Evolutionary conservation across 768 basidiomycete genomes (phyloP).

Genomic region (Lactarius akahatsu): DNA sequence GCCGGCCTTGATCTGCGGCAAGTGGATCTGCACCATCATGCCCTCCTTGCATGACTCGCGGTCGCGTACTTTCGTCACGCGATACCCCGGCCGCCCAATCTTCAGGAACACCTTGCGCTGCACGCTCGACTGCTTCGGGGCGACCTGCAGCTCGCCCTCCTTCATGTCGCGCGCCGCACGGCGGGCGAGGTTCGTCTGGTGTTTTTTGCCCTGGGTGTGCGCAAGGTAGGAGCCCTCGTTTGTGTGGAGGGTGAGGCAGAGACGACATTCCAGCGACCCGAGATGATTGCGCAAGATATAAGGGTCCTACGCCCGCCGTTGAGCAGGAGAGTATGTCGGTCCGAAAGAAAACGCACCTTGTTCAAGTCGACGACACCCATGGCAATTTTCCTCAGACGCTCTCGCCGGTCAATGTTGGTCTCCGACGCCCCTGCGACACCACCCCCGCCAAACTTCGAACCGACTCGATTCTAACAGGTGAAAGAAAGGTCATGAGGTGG

Average conservation of each 20-base stretch:
- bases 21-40: slow-evolving; percentile 95
- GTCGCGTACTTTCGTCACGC: slow-evolving; percentile 96
- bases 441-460: slow-evolving; percentile 93
- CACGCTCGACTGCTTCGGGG: slow-evolving; percentile 73
- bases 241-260: slow-evolving; percentile 97
- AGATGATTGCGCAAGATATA: slow-evolving; percentile 99
- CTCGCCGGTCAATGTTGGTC: slow-evolving; percentile 92
- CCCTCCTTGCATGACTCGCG: slow-evolving; percentile 89
- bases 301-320: slow-evolving; percentile 62
- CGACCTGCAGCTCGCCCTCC: slow-evolving; percentile 87
- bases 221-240: slow-evolving; percentile 99
- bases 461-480: slow-evolving; percentile 76
- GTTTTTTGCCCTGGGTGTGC: slow-evolving; percentile 99
- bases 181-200: slow-evolving; percentile 96
- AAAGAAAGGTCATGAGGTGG: not conserved
- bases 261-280: slow-evolving; percentile 96
- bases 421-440: slow-evolving; percentile 95
- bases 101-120: slow-evolving; percentile 95
- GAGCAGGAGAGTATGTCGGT: not conserved
- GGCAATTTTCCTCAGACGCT: slow-evolving; percentile 91
- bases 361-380: slow-evolving; percentile 97
- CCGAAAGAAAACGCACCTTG: slow-evolving; percentile 58
- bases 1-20: slow-evolving; percentile 88
- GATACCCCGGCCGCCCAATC: slow-evolving; percentile 93
- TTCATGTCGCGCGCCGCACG: slow-evolving; percentile 97